These are phyloP conservation scores for Microsporum audouinii DNA, from an alignment of 2,329 filamentous ascomycete species.

Conservation along the genomic window DNA sequence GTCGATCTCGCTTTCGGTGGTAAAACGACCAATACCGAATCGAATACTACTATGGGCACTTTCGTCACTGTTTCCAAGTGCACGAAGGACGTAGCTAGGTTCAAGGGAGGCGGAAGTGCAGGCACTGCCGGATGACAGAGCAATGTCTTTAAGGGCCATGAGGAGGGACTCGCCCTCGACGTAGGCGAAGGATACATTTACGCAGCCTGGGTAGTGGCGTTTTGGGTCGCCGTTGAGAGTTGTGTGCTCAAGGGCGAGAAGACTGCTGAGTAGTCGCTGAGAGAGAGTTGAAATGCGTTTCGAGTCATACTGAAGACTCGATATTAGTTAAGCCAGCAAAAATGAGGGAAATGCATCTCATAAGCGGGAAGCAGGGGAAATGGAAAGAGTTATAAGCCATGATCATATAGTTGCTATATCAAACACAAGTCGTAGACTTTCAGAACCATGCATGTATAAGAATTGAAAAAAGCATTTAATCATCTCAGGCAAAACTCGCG, in stretches of 20 bases:
- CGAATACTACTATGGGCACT: constrained; percentile 95
- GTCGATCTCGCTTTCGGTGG: constrained; percentile 87
- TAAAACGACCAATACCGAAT: constrained; percentile 95
- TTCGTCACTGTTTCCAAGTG: constrained; percentile 91
- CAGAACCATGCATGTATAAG: constrained; percentile 81
- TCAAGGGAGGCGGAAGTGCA: constrained; percentile 96
- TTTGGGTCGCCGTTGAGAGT: constrained; percentile 74
- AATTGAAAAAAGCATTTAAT: constrained; percentile 62
- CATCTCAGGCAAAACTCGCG: constrained; percentile 36
- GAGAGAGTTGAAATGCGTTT: constrained; percentile 75
- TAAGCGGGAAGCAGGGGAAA: background rate
- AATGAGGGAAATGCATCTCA: background rate
- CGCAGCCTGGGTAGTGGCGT: constrained; percentile 86
- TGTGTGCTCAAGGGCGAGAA: constrained; percentile 85
- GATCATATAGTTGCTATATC: constrained; percentile 57
- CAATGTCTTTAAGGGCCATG: constrained; percentile 98
- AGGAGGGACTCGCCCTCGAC: constrained; percentile 95
- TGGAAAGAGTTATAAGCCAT: constrained; percentile 19
- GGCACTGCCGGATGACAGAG: constrained; percentile 87
- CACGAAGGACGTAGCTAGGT: constrained; percentile 89
- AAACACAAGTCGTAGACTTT: constrained; percentile 50
- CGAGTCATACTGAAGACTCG: constrained; percentile 62
- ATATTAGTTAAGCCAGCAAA: background rate
- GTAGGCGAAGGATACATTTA: constrained; percentile 97
- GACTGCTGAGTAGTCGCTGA: constrained; percentile 67